phyloP scores from a whole-genome alignment of 148 eudicot species.

The Persicaria tinctoria region DNA sequence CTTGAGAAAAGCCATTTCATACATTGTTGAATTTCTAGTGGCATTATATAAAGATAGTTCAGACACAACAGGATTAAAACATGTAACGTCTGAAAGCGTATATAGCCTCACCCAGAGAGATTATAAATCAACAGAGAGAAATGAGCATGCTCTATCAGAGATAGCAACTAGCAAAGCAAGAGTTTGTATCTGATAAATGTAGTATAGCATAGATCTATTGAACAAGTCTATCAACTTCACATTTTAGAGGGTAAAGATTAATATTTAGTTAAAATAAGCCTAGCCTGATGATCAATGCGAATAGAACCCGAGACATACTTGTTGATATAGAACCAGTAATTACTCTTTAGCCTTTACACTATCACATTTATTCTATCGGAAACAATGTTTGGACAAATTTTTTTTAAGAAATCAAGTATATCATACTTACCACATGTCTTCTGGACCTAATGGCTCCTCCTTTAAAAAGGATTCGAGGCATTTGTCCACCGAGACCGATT shows the following conservation, averaged over 20 bases:
- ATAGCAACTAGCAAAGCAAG: slow-evolving; percentile 1
- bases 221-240: not conserved
- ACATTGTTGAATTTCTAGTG: not conserved
- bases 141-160: not conserved
- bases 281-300: not conserved
- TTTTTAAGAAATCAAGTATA: not conserved
- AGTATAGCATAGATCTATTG: not conserved
- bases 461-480: slow-evolving; percentile 83
- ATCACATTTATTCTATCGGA: not conserved
- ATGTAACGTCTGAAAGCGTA: not conserved
- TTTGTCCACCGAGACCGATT: slow-evolving; percentile 53
- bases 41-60: not conserved
- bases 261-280: not conserved
- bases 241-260: not conserved
- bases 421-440: slow-evolving; percentile 56
- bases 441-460: slow-evolving; percentile 93
- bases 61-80: not conserved
- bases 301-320: not conserved
- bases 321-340: not conserved
- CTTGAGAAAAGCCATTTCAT: not conserved
- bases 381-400: not conserved
- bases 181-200: not conserved
- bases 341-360: not conserved
- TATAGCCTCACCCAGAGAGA: not conserved
- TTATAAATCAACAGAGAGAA: not conserved